A percentile compares a stretch with the other conserved stretches of the same genome.
phyloP scores from a whole-genome alignment of 768 basidiomycete genomes.

The Xerocomus brunneocitrinus region DNA sequence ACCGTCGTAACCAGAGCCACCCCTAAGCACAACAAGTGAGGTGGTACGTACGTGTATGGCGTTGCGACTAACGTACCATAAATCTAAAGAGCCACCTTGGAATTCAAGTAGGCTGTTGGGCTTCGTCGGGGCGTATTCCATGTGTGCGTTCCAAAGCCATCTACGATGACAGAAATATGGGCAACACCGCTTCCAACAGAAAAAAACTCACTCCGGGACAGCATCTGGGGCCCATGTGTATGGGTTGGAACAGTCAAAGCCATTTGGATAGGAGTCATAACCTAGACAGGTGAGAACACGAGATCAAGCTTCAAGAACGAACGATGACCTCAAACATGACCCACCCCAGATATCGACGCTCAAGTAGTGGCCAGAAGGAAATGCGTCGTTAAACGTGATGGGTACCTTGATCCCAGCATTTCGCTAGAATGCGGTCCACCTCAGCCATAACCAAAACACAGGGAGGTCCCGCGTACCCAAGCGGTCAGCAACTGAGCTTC shows the following conservation, averaged over 20 bases:
- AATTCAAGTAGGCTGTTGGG: conserved; percentile 24
- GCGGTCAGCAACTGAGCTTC: conserved; percentile 33
- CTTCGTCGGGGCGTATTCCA: conserved; percentile 16
- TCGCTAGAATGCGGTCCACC: conserved; percentile 26
- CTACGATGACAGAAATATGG: conserved; percentile 1
- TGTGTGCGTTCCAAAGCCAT: conserved; percentile 40
- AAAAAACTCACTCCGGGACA: conserved; percentile 34
- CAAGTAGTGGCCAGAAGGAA: conserved; percentile 42
- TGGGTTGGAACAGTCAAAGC: conserved; percentile 51
- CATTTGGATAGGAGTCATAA: conserved; percentile 40
- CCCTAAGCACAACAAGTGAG: conserved; percentile 13
- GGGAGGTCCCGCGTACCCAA: conserved; percentile 13
- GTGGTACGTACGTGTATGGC: background rate
- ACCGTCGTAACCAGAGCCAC: conserved; percentile 19
- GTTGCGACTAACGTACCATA: conserved; percentile 42
- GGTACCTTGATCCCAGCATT: conserved; percentile 45
- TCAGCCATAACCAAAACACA: conserved; percentile 1
- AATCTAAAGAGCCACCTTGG: conserved; percentile 49
- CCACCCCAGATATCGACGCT: conserved; percentile 47
- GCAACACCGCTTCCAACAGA: background rate
- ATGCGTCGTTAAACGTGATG: conserved; percentile 45
- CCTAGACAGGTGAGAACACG: conserved; percentile 5
- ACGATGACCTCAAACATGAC: background rate
- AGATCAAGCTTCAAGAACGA: background rate
- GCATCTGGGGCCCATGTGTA: conserved; percentile 40